Evolutionary conservation across 2,329 filamentous ascomycete genomes (phyloP), one percentile per base, ranked within the genome.

Genomic region (Ascochyta koolunga): DNA sequence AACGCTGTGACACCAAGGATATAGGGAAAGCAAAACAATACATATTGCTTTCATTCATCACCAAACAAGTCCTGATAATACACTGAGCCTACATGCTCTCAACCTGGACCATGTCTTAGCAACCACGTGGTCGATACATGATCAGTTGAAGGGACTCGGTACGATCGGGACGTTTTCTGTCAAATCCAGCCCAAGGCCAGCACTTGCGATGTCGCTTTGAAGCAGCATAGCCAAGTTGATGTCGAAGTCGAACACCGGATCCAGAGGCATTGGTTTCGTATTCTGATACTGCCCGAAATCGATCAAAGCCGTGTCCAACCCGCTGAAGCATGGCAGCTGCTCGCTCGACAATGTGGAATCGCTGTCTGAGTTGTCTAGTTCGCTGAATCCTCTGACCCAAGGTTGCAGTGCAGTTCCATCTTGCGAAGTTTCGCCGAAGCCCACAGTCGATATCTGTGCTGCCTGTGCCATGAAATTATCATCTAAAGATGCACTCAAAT

Each of bases 191-290:
- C 31, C 19, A n/a, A 37, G 25, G 5, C 24, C 35, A 16, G 22
- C 5, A 19, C 27, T 32, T n/a, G 41, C 35, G 22, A 50, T 16
- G 24, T 54, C 51, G 8, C 32, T 32, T 9, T 57, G 58, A n/a
- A 60, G 47, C 7, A 54, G 35, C 35, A 59, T 54, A 21, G 57
- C 58, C 46, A 61, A 13, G 15, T 49, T 33, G 24, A 54, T 4
- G 13, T 54, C 51, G 31, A 45, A 54, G 24, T 45, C 46, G 19
- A 54, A 54, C 10, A 31, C n/a, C 15, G 45, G 40, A 35, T 54
- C 46, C 22, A 45, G 11, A 10, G 29, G 9, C 22, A 29, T 8
- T 8, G 37, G 25, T 19, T 40, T 41, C 5, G 40, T 27, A 11
- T 15, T 29, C 15, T 42, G 40, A 27, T 29, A 37, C 11, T 50